Conservation (phyloP, 139 green algal genomes). For the Closterium sp. region DNA sequence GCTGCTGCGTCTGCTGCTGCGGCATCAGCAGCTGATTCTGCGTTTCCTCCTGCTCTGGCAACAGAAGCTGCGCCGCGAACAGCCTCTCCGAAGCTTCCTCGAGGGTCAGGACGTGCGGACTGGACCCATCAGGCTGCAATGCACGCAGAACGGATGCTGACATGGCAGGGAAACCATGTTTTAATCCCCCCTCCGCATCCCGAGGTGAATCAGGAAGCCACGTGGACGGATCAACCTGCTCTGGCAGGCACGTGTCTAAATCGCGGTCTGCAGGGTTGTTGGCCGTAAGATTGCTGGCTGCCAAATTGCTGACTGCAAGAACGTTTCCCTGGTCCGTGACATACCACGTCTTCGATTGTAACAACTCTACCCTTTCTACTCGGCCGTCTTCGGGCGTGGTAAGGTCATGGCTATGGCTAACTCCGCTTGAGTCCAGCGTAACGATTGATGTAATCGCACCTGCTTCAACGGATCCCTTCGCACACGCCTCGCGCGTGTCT, state of each 20-base stretch:
- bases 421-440: neutral
- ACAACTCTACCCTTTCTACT: neutral
- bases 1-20: neutral
- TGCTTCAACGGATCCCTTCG: neutral
- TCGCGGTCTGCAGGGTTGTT: no score
- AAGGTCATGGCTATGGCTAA: neutral
- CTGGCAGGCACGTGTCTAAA: neutral
- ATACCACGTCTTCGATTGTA: no score
- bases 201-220: neutral
- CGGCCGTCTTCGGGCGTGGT: neutral
- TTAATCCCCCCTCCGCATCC: neutral
- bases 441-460: neutral
- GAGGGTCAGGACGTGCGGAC: neutral
- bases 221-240: neutral
- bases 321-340: neutral
- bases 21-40: neutral
- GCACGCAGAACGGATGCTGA: neutral
- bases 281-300: no score
- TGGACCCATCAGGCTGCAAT: neutral
- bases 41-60: no score
- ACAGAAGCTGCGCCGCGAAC: neutral
- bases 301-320: neutral
- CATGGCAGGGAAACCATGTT: neutral
- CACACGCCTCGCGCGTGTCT: neutral
- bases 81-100: neutral